Conservation (phyloP, 371 early-diverging fungal genomes). For the Lichtheimia corymbifera region DNA sequence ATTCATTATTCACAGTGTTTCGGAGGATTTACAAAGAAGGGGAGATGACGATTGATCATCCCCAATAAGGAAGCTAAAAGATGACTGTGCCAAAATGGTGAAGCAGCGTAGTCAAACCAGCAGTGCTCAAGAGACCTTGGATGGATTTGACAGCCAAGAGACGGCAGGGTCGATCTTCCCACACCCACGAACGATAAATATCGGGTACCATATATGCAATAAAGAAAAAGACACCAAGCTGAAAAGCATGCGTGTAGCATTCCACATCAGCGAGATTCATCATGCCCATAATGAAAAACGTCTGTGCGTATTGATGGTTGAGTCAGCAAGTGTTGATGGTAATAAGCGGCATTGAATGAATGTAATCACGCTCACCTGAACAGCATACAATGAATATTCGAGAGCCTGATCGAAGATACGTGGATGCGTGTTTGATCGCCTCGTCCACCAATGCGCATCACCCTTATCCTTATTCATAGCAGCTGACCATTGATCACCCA, state of each 20-base stretch:
- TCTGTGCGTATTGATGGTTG: conserved; percentile 1
- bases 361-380: conserved; percentile 8
- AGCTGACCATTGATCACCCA: conserved; percentile 8
- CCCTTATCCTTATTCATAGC: conserved; percentile 13
- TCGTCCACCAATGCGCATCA: background rate
- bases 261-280: conserved; percentile 21
- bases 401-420: background rate
- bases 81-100: conserved; percentile 20
- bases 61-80: conserved; percentile 3
- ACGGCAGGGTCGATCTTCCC: conserved; percentile 12
- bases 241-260: conserved; percentile 16
- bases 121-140: conserved; percentile 15
- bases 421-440: background rate
- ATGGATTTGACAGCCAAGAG: conserved; percentile 10
- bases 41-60: background rate
- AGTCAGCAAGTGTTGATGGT: too few species aligned
- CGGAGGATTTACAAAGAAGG: background rate
- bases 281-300: conserved; percentile 22
- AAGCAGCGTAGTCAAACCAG: conserved; percentile 12
- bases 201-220: conserved; percentile 16
- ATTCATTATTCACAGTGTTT: background rate
- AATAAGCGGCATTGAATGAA: background rate
- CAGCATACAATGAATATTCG: conserved; percentile 12
- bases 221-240: conserved; percentile 19
- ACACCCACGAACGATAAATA: conserved; percentile 10